Conservation (phyloP, 2,329 filamentous ascomycete genomes). For the Pseudogymnoascus sp. region DNA sequence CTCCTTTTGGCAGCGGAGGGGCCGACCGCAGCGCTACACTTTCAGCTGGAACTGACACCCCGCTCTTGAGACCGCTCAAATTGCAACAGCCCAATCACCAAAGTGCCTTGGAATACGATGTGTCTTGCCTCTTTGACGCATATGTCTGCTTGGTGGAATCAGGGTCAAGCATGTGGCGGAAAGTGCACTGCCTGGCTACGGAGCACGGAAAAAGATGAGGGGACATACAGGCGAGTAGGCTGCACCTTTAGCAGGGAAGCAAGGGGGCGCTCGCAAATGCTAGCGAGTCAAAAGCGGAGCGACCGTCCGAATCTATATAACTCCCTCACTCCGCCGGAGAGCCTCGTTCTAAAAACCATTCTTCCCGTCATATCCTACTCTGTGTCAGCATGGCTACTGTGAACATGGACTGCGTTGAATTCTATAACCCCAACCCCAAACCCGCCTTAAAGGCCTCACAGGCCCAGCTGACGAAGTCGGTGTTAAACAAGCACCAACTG, state of each 20-base stretch:
- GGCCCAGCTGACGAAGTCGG: neutral
- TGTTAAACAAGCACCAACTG: neutral
- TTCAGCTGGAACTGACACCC: neutral
- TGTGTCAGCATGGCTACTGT: conserved; percentile 3
- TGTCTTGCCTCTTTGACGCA: conserved; percentile 1
- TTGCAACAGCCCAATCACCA: neutral
- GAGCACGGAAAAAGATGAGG: neutral
- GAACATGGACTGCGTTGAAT: neutral
- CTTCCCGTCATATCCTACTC: neutral
- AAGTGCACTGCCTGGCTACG: neutral
- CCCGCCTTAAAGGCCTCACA: neutral
- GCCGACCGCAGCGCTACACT: neutral
- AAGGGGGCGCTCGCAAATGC: neutral
- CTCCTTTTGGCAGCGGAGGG: neutral
- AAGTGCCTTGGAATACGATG: neutral
- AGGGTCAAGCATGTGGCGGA: neutral
- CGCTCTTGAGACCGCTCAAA: neutral
- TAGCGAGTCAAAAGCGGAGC: neutral
- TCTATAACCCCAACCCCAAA: neutral
- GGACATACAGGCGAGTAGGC: neutral
- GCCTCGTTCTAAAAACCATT: neutral
- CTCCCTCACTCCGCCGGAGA: neutral
- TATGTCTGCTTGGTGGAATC: neutral
- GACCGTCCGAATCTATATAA: neutral
- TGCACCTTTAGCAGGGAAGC: neutral